phyloP scores from a whole-genome alignment of 2,329 filamentous ascomycete species.

The Ceratocystis huliohia region DNA sequence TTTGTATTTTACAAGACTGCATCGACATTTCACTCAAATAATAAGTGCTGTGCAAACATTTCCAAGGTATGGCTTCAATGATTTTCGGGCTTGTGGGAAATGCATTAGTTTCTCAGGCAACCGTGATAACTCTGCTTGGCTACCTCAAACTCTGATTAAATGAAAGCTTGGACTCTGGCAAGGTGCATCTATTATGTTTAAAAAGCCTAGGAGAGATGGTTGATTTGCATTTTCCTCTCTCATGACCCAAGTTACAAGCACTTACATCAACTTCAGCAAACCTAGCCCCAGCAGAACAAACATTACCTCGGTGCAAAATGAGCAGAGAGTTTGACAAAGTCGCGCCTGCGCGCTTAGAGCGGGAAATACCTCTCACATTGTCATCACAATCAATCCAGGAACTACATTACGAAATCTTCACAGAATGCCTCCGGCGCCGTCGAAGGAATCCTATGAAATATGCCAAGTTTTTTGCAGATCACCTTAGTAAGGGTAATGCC shows the following conservation, averaged over 20 bases:
- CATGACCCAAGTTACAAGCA: not conserved
- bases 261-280: not conserved
- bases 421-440: not conserved
- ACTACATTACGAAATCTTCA: not conserved
- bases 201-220: too few species aligned
- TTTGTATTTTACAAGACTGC: too few species aligned
- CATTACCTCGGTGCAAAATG: not conserved
- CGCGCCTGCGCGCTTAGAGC: not conserved
- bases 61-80: too few species aligned
- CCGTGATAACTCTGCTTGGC: too few species aligned
- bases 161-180: too few species aligned
- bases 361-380: not conserved
- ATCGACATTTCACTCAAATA: too few species aligned
- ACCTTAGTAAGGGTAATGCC: not conserved
- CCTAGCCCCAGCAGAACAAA: not conserved
- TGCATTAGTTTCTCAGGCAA: too few species aligned
- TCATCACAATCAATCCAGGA: not conserved
- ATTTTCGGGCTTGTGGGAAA: too few species aligned
- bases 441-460: not conserved
- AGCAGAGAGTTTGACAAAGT: constrained; percentile 6
- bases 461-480: not conserved
- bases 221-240: too few species aligned
- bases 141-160: too few species aligned
- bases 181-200: too few species aligned
- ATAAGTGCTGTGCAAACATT: too few species aligned